These are phyloP conservation scores for Hymenoscyphus infarciens DNA, from an alignment of 2,329 filamentous ascomycete genomes.

Conservation along the genomic window DNA sequence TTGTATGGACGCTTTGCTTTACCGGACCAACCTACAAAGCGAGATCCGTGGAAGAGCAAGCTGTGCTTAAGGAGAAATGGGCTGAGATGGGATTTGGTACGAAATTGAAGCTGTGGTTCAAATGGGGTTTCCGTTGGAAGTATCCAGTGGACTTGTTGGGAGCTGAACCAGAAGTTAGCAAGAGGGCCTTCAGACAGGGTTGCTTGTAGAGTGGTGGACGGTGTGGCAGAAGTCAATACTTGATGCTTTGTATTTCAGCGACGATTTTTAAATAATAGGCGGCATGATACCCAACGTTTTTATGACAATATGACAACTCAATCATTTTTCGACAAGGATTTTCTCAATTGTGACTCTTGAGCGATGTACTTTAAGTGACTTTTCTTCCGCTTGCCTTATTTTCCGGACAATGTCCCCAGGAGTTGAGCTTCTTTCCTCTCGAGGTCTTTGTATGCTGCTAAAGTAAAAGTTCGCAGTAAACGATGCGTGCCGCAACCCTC, in stretches of 20 bases:
- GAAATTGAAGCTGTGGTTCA: not conserved
- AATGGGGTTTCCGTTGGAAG: not conserved
- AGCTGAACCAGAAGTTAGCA: not conserved
- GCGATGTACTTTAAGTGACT: too few relatives aligned
- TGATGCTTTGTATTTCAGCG: not conserved
- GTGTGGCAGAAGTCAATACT: not conserved
- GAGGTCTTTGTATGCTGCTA: too few relatives aligned
- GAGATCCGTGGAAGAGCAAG: not conserved
- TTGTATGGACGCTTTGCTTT: not conserved
- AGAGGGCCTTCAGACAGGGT: constrained; percentile 1
- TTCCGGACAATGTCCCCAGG: too few relatives aligned
- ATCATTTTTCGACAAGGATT: not conserved
- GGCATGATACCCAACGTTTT: not conserved
- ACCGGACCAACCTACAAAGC: not conserved
- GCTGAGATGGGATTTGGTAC: not conserved
- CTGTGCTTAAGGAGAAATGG: not conserved
- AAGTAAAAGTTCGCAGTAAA: too few relatives aligned
- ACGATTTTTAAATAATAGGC: not conserved
- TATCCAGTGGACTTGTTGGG: not conserved
- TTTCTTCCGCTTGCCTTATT: too few relatives aligned
- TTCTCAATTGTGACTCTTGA: too few relatives aligned
- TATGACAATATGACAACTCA: not conserved
- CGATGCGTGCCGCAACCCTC: too few relatives aligned
- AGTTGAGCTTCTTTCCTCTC: too few relatives aligned
- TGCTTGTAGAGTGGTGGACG: not conserved